These are phyloP conservation scores for Penicillium sp. DNA, from an alignment of 2,329 filamentous ascomycete genomes.

Conservation along the genomic window DNA sequence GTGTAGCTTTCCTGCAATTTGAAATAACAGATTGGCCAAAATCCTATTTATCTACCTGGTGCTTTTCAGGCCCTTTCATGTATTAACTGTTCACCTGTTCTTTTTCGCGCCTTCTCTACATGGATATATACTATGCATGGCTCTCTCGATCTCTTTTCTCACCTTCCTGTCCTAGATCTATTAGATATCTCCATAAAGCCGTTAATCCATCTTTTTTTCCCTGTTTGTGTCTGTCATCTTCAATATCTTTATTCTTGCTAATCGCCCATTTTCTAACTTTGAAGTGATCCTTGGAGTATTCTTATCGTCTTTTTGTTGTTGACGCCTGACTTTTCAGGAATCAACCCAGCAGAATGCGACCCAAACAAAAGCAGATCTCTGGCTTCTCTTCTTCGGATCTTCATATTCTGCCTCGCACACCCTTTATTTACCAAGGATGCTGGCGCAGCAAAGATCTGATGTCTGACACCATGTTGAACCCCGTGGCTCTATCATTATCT, in stretches of 20 bases:
- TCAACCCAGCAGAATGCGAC: conserved; percentile 2
- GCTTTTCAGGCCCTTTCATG: not conserved
- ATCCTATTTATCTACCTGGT: not conserved
- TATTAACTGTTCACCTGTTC: not conserved
- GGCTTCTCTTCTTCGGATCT: not conserved
- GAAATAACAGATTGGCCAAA: not conserved
- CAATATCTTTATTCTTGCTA: too few species aligned
- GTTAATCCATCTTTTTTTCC: too few species aligned
- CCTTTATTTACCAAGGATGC: not conserved
- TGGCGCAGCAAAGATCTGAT: not conserved
- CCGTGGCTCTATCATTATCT: conserved; percentile 45
- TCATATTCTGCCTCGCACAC: not conserved
- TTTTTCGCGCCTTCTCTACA: not conserved
- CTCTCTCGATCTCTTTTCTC: not conserved
- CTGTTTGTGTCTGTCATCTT: not conserved
- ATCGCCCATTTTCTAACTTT: not conserved
- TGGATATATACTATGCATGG: not conserved
- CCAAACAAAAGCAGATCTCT: not conserved
- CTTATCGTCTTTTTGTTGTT: not conserved
- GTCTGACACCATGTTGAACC: conserved; percentile 27
- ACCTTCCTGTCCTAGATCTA: not conserved
- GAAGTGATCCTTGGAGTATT: not conserved
- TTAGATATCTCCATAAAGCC: not conserved
- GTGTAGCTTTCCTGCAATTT: not conserved
- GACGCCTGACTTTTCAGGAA: conserved; percentile 1